These are phyloP conservation scores for Ogataea methanolica DNA, from an alignment of 805 yeast genomes.

Conservation along the genomic window DNA sequence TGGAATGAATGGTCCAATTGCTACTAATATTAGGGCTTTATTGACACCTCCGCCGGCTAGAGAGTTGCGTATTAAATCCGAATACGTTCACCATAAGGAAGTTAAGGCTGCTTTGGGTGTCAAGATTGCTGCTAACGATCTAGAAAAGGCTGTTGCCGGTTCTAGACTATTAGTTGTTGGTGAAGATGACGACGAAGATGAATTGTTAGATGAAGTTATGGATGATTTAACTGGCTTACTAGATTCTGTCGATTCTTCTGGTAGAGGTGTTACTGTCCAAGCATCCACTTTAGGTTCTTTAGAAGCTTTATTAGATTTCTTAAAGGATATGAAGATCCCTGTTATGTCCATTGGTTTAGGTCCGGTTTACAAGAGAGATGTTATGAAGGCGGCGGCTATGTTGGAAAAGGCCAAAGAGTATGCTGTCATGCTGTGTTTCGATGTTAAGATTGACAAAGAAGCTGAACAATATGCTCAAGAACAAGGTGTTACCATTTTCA, in stretches of 20 bases:
- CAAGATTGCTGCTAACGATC: constrained; percentile 94
- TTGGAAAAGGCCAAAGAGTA: constrained; percentile 91
- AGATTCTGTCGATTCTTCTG: constrained; percentile 91
- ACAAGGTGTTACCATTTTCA: constrained; percentile 86
- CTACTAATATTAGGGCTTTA: constrained; percentile 91
- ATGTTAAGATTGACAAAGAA: constrained; percentile 94
- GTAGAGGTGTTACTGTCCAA: constrained; percentile 97
- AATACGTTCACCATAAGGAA: constrained; percentile 92
- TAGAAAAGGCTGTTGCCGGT: constrained; percentile 99
- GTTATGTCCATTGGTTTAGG: constrained; percentile 98
- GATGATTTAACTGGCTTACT: constrained; percentile 92
- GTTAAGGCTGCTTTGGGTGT: constrained; percentile 99
- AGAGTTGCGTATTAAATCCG: constrained; percentile 95
- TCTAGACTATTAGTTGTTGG: constrained; percentile 93
- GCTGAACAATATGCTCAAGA: constrained; percentile 98
- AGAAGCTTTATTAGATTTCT: constrained; percentile 94
- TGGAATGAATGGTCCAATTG: constrained; percentile 98
- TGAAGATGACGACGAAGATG: constrained; percentile 97
- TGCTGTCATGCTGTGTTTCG: constrained; percentile 98
- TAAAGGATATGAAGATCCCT: constrained; percentile 98
- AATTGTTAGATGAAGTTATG: constrained; percentile 96
- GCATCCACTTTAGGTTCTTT: constrained; percentile 97
- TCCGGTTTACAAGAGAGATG: constrained; percentile 97
- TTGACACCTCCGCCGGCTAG: constrained; percentile 97
- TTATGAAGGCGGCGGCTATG: constrained; percentile 96